Evolutionary conservation across 768 basidiomycete genomes (phyloP), one percentile per base, ranked within the genome.

Genomic region (Candolleomyces aberdarensis): DNA sequence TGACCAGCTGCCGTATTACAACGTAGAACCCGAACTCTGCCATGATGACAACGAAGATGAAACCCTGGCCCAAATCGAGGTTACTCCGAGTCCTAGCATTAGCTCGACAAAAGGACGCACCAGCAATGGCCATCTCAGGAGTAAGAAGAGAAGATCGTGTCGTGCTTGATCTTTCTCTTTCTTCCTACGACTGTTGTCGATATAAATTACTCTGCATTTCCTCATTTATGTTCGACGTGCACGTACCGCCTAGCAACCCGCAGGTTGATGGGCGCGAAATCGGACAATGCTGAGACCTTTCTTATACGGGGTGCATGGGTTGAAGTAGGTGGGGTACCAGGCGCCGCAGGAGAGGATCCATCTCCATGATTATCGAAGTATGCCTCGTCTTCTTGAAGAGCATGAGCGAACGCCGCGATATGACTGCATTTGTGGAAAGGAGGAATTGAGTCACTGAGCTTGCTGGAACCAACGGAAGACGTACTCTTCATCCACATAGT

Each of bases 261-360:
- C 65, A 93, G 74, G 70, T 97, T 92, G 26, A 98, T 85, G 0
- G 96, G 97, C 5, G 95, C 92, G 66, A 93, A 94, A 70, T 96
- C 94, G 1, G 87, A 90, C 54, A 93, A 75, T 1, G 92, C 92
- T 55, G 90, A 86, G 6, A 96, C 85, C 74, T 92, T 94, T 69
- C 85, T 82, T 22, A 92, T 82, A 17, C 91, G 86, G 6, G 67
- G 68, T 31, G 54, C 56, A 29, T 61, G 60, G 10, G 51, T 32
- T 13, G 53, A 56, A 47, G 36, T 26, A 64, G 72, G 63, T 6
- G 62, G 78, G 31, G 74, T 75, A n/a, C 75, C 76, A 61, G 77
- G 79, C 50, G 77, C 70, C 41, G 74, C 70, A 9, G 75, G 74
- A 20, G 77, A 79, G 31, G 72, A 69, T n/a, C 64, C 65, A 63